These are phyloP conservation scores for Neopestalotiopsis sp. DNA, from an alignment of 2,329 filamentous ascomycete genomes.

Conservation along the genomic window DNA sequence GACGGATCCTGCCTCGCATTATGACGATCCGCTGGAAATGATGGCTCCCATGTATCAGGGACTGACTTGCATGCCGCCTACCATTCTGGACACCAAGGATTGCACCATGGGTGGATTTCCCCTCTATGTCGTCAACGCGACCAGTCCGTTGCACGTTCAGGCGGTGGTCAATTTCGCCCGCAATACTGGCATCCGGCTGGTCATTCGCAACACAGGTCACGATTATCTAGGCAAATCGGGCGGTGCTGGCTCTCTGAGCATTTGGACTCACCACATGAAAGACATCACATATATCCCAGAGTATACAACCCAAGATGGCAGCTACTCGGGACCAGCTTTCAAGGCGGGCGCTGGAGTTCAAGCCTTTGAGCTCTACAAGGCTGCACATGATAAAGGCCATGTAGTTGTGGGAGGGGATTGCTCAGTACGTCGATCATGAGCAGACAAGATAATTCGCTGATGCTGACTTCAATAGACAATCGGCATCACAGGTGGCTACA, in stretches of 20 bases:
- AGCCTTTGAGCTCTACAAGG: no score
- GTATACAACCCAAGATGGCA: neutral
- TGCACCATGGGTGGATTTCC: neutral
- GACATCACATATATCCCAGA: neutral
- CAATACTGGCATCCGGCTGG: neutral
- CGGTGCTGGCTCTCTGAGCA: neutral
- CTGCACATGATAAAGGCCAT: no score
- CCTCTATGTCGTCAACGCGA: neutral
- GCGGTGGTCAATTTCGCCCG: neutral
- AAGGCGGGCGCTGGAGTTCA: neutral
- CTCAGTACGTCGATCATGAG: no score
- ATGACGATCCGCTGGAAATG: neutral
- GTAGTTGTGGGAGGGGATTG: no score
- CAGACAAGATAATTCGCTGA: no score
- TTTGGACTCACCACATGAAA: neutral
- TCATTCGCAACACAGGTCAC: neutral
- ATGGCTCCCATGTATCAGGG: neutral
- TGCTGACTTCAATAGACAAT: conserved; percentile 40
- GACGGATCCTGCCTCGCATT: neutral
- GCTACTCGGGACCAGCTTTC: neutral
- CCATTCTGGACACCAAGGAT: neutral
- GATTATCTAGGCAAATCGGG: neutral
- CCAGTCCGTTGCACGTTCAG: no score
- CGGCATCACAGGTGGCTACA: conserved; percentile 60
- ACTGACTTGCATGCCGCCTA: neutral